Evolutionary conservation across 805 yeast genomes (phyloP).

Genomic region (Saturnispora bothae): DNA sequence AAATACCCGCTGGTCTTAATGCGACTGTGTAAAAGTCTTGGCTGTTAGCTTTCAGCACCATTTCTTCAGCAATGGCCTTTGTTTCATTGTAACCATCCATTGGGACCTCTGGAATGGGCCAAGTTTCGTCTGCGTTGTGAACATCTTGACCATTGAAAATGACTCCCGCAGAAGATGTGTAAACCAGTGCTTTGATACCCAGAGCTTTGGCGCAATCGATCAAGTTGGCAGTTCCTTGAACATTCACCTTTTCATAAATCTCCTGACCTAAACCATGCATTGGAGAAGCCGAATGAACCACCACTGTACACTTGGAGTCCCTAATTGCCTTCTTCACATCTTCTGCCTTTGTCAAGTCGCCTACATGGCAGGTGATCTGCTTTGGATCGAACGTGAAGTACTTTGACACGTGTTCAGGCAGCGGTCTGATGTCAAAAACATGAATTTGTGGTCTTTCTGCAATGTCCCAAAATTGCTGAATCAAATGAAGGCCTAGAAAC

Average conservation of each 20-base stretch:
- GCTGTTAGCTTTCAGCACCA: slow-evolving; percentile 64
- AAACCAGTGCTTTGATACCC: slow-evolving; percentile 59
- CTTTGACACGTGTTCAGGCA: slow-evolving; percentile 60
- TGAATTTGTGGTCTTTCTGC: slow-evolving; percentile 63
- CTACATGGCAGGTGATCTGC: slow-evolving; percentile 54
- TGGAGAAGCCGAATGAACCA: slow-evolving; percentile 96
- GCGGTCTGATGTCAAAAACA: slow-evolving; percentile 85
- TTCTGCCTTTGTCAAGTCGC: slow-evolving; percentile 69
- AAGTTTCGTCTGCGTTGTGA: slow-evolving; percentile 82
- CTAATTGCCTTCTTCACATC: slow-evolving; percentile 60
- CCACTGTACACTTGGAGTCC: slow-evolving; percentile 51
- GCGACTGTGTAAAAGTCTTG: slow-evolving; percentile 66
- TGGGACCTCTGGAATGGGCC: slow-evolving; percentile 85
- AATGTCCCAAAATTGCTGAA: slow-evolving; percentile 67
- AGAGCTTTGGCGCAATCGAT: slow-evolving; percentile 48
- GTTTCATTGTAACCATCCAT: slow-evolving; percentile 98
- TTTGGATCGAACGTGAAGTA: slow-evolving; percentile 64
- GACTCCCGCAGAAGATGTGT: slow-evolving; percentile 96
- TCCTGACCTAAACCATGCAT: slow-evolving; percentile 79
- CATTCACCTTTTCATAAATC: slow-evolving; percentile 82
- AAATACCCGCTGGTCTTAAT: slow-evolving; percentile 93
- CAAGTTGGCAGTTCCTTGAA: slow-evolving; percentile 75
- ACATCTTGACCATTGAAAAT: slow-evolving; percentile 92
- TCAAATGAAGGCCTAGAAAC: slow-evolving; percentile 81
- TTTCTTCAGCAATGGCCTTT: slow-evolving; percentile 80